phyloP scores from a whole-genome alignment of 306 rosid species.

The Lathyrus aphaca region DNA sequence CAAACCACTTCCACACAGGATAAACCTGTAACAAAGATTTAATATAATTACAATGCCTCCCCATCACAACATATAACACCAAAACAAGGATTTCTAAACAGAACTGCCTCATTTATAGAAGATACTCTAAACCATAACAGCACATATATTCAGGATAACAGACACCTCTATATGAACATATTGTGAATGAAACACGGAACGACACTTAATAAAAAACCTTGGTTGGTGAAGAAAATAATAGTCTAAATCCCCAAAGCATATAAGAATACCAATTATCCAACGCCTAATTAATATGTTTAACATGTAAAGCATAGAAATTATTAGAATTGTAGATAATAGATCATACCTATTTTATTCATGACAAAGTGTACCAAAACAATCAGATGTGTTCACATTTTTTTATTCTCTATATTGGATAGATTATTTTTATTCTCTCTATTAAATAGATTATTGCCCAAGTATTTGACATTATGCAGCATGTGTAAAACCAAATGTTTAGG shows the following conservation, averaged over 20 bases:
- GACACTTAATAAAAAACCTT: constrained; percentile 28
- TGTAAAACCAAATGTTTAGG: constrained; percentile 22
- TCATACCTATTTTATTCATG: constrained; percentile 17
- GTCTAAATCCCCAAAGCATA: constrained; percentile 14
- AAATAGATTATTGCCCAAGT: constrained; percentile 6
- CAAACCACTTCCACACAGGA: constrained; percentile 99
- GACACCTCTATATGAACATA: constrained; percentile 24
- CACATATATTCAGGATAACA: constrained; percentile 19
- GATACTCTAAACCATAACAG: constrained; percentile 17
- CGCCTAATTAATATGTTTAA: not conserved
- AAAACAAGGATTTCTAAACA: not conserved
- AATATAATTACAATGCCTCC: constrained; percentile 7
- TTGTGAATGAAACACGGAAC: constrained; percentile 22
- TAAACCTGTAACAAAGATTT: constrained; percentile 64
- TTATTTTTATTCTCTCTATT: constrained; percentile 8
- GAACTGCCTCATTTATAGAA: not conserved
- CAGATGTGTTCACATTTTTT: not conserved
- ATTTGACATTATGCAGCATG: constrained; percentile 3
- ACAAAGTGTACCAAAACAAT: constrained; percentile 16
- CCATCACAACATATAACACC: constrained; percentile 28
- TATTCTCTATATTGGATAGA: not conserved
- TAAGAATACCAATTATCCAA: constrained; percentile 29
- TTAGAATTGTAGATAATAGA: constrained; percentile 19
- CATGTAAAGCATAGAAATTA: constrained; percentile 15
- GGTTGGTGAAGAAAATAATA: constrained; percentile 25